Conservation (phyloP, 179 eudicot genomes). For the Nepenthes alata region DNA sequence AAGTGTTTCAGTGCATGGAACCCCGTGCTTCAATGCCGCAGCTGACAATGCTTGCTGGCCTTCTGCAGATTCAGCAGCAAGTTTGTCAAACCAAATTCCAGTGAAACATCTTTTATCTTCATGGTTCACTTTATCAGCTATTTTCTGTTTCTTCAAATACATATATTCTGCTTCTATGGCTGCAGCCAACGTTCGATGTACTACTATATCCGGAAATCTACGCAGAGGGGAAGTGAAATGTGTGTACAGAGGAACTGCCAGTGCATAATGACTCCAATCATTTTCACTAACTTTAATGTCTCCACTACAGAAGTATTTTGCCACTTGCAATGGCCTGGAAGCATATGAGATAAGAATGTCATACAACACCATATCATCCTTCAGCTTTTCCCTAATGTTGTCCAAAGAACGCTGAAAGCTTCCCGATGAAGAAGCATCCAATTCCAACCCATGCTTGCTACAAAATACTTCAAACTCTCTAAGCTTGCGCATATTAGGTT, state of each 20-base stretch:
- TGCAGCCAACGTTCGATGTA: constrained; percentile 71
- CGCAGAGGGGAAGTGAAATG: constrained; percentile 94
- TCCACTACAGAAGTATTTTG: constrained; percentile 73
- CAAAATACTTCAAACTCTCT: constrained; percentile 52
- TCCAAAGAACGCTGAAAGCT: constrained; percentile 51
- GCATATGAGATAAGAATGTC: constrained; percentile 73
- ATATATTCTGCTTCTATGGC: constrained; percentile 66
- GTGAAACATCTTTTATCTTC: constrained; percentile 37
- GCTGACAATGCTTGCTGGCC: constrained; percentile 44
- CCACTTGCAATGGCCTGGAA: constrained; percentile 81
- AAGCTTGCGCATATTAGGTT: constrained; percentile 70
- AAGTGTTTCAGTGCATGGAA: constrained; percentile 44
- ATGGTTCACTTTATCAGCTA: constrained; percentile 6
- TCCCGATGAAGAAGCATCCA: constrained; percentile 66
- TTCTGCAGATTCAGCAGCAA: constrained; percentile 32
- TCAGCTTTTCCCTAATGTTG: constrained; percentile 48
- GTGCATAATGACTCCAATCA: constrained; percentile 76
- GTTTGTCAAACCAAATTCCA: constrained; percentile 39
- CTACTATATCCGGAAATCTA: constrained; percentile 80
- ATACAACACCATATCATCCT: constrained; percentile 54
- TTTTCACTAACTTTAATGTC: constrained; percentile 37
- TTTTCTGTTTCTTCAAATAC: constrained; percentile 26
- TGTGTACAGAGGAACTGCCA: constrained; percentile 79
- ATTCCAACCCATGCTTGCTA: constrained; percentile 51
- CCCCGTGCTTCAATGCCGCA: constrained; percentile 44